Evolutionary conservation across 1,139 yeast species (phyloP), one percentile per base, ranked within the genome.

Genomic region (Sugiyamaella grinbergsii): DNA sequence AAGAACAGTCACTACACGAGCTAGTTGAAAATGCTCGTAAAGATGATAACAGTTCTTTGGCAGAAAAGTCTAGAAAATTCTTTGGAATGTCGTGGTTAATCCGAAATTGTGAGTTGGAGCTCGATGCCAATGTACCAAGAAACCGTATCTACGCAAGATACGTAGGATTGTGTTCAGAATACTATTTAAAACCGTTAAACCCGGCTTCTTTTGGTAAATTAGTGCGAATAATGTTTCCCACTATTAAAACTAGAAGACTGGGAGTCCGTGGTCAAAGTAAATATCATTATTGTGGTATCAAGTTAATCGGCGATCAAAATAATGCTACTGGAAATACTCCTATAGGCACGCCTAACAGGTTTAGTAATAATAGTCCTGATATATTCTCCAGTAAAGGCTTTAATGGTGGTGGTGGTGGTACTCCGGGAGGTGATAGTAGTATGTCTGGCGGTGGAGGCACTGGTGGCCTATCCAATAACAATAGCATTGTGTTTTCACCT

Each of bases 211-310:
- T 90, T 66, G 97, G 97, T 15, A 88, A 88, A 63, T 72, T 90
- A 42, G 91, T 90, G 10, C 77, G 87, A 55, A 74, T 84, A 6
- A 71, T 85, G 11, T 89, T 81, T 62, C 96, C 96, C 1, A 76
- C 75, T 51, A 73, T 89, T 57, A 83, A 87, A 28, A 87, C 96
- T 0, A 77, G 97, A 59, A 76, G 98, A 55, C 73, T 90, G 54
- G 98, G 97, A 10, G 83, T 85, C 70, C 75, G 96, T 49, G 96
- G 96, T 6, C 91, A 86, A 63, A 83, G 93, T 18, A 87, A 88
- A 63, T 90, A 91, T 66, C 96, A 90, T 65, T 91, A 90, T 66
- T 88, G 96, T 70, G 97, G 97, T 1, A 75, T 90, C 48, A 79
- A 78, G 59, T 68, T 90, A 49, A 70, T 79, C 16, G 85, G 80